Evolutionary conservation across 352 stramenopile species (phyloP), one percentile per base, ranked within the genome.

Genomic region (Phytophthora podocarpi): DNA sequence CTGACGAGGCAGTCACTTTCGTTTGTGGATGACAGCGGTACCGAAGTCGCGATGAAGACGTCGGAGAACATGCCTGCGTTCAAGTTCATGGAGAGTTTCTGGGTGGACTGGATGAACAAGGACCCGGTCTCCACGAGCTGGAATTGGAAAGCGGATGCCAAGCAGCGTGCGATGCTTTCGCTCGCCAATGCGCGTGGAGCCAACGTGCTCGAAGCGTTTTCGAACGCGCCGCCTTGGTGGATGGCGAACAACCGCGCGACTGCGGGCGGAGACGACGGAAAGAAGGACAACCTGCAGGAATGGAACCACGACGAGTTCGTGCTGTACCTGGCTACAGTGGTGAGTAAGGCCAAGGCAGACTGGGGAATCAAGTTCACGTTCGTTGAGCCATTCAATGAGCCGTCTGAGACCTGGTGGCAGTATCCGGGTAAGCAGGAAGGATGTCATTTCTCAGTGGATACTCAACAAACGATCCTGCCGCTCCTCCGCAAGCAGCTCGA

Each of bases 221-320:
- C 78, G 15, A 87, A 87, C 58, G 74, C 78, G 28, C 75, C 75
- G 1, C 78, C 78, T 3, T 87, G 78, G 78, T 87, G 78, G 78
- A 87, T 87, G 78, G 80, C 64, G 16, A 70, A 74, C 57, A 85
- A 85, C 60, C 51, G 67, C 23, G 75, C 78, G 1, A 73, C 74
- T 18, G 75, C 78, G 0, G 78, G 78, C 16, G 75, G 64, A 10
- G 61, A 69, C 16, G 46, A 65, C 9, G 65, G 78, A 18, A 70
- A 66, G 39, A 62, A 63, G 10, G 75, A 83, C 56, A 87, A 87
- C 31, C 51, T 87, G 10, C 64, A 80, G 31, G 64, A 64, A 2
- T 78, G 67, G 73, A 82, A 80, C 60, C 49, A 83, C 20, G 59
- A 82, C 21, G 43, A 72, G 50, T 87, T 87, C 26, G 72, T 72